Base-by-base conservation (phyloP, 108 stramenopile genomes). In the Nitzschia palea region DNA sequence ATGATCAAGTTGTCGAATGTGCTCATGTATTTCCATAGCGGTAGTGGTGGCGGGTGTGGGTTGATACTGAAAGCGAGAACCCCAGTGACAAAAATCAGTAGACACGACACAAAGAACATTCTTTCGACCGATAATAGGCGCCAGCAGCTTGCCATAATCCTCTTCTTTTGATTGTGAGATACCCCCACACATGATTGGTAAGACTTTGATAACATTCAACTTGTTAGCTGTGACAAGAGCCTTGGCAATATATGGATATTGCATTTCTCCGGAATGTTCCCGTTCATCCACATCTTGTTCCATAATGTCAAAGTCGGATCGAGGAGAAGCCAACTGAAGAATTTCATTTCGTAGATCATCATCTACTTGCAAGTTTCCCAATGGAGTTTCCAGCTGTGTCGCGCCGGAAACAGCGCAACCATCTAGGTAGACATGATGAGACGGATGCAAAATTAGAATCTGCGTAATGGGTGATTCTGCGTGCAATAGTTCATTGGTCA, bases 201-300 rank as follows among this genome's bases (percentile, higher is more conserved):
- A 57, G 0, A 94, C 85, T 29, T 71, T 51, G 35, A 56, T 42
- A 20, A 47, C 6, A 30, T 68, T 47, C 4, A 47, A 22, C 2
- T 67, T 64, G 18, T 67, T 73, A 22, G 73, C 47, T 52, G 66
- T 66, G 26, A 59, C 48, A 15, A 82, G 33, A 36, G 86, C 76
- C 56, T 91, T 83, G 61, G 80, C 78, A 55, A 94, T 82, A 48
- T 78, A 94, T 1, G 93, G 93, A 65, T 91, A 94, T 60, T 91
- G 89, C 93, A 94, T 91, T 79, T 94, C 93, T 37, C 89, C 93
- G 10, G 84, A 86, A 64, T 94, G 93, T 63, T 94, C 93, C 15
- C 71, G 50, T 47, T 94, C 89, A 50, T 94, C 93, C 2, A 73
- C 80, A 5, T 26, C 33, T 37, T 76, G 45, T n/a, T 78, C 44